Conservation (phyloP, 2,329 filamentous ascomycete genomes). For the Colletotrichum coccodes region DNA sequence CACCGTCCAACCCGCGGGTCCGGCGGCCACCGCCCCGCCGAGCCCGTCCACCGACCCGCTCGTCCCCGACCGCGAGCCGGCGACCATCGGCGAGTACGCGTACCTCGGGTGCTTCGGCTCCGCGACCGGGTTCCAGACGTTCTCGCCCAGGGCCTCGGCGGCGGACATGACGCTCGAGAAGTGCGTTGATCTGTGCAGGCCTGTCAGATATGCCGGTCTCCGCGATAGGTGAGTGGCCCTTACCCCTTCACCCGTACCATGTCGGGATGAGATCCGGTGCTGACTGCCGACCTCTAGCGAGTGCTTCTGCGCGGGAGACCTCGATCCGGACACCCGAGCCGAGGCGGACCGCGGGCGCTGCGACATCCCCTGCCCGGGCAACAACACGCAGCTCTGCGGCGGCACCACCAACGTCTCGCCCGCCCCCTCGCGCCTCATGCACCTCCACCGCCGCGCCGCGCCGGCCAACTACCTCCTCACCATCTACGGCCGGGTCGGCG, state of each 20-base stretch:
- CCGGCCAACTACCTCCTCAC: constrained; percentile 49
- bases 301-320: constrained; percentile 57
- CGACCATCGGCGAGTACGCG: constrained; percentile 43
- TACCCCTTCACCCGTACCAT: background rate
- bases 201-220: constrained; percentile 50
- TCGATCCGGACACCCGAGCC: constrained; percentile 52
- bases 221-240: constrained; percentile 40
- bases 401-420: constrained; percentile 40
- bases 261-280: background rate
- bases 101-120: constrained; percentile 56
- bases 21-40: constrained; percentile 10
- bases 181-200: constrained; percentile 50
- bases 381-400: constrained; percentile 52
- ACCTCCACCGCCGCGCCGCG: constrained; percentile 39
- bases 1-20: background rate
- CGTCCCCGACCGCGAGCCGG: constrained; percentile 42
- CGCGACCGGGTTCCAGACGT: constrained; percentile 46
- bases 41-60: constrained; percentile 28
- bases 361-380: constrained; percentile 52
- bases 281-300: constrained; percentile 26
- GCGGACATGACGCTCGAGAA: constrained; percentile 50
- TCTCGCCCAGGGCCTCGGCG: constrained; percentile 41
- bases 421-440: constrained; percentile 10
- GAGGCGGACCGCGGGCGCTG: constrained; percentile 45
- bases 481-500: constrained; percentile 51